These are phyloP conservation scores for Populus euphratica DNA, from an alignment of 345 rosid genomes.

Conservation along the genomic window DNA sequence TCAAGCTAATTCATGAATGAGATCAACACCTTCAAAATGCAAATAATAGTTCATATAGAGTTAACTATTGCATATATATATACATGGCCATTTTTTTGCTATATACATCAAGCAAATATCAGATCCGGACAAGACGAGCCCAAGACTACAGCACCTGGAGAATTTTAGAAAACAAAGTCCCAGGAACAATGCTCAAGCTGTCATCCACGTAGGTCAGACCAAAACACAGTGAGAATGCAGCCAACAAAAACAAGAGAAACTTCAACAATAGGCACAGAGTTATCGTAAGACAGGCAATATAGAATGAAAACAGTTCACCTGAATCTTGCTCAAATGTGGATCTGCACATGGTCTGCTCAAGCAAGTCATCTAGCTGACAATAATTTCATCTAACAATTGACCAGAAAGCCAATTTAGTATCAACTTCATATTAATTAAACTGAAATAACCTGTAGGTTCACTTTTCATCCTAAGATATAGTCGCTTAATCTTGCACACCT, in stretches of 20 bases:
- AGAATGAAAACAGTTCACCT: constrained; percentile 44
- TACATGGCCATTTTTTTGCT: constrained; percentile 12
- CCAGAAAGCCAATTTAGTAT: constrained; percentile 49
- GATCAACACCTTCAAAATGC: constrained; percentile 11
- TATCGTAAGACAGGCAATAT: constrained; percentile 5
- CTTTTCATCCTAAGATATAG: constrained; percentile 9
- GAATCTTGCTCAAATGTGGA: constrained; percentile 37
- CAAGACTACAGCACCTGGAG: constrained; percentile 28
- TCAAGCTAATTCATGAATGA: not conserved
- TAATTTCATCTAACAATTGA: constrained; percentile 58
- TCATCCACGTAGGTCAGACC: constrained; percentile 26
- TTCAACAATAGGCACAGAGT: constrained; percentile 15
- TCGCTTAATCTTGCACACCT: constrained; percentile 13
- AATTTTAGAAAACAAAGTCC: constrained; percentile 31
- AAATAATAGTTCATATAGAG: not conserved
- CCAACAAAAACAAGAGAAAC: not conserved
- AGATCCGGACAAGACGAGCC: constrained; percentile 12
- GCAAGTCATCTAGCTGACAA: constrained; percentile 61
- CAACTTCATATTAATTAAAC: constrained; percentile 23
- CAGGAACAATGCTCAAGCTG: constrained; percentile 35
- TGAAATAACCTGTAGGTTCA: constrained; percentile 21
- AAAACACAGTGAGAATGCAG: constrained; percentile 23
- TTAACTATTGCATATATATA: constrained; percentile 9
- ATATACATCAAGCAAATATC: constrained; percentile 12
- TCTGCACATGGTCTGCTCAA: constrained; percentile 53